phyloP scores from a whole-genome alignment of 495 filamentous ascomycete genomes.

The Penicillium taxi region DNA sequence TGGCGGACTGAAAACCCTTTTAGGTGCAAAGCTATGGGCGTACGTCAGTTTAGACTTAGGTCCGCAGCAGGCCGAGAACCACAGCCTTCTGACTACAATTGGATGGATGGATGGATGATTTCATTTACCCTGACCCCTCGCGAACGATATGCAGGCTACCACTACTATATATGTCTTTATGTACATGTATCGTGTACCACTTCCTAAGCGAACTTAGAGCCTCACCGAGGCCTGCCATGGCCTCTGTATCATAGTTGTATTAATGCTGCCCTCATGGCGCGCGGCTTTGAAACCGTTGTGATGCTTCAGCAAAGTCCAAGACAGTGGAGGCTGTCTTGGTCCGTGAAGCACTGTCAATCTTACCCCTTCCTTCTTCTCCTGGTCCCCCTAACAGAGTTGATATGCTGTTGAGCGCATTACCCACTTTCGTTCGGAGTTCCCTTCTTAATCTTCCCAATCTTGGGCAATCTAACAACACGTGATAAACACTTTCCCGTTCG shows the following conservation, averaged over 20 bases:
- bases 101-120: no score
- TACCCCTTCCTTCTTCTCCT: background rate
- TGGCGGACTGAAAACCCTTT: no score
- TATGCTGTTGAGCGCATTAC: slow-evolving; percentile 3
- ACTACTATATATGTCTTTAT: slow-evolving; percentile 6
- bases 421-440: background rate
- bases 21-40: no score
- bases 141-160: slow-evolving; percentile 3
- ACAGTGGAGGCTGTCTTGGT: slow-evolving; percentile 13
- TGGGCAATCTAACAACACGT: no score
- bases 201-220: slow-evolving; percentile 16
- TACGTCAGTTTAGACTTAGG: no score
- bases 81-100: no score
- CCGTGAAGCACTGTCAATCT: no score
- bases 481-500: no score
- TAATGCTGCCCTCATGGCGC: slow-evolving; percentile 18
- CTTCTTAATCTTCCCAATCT: no score
- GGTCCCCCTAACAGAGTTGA: slow-evolving; percentile 1
- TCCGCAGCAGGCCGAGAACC: no score
- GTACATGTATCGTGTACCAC: slow-evolving; percentile 10
- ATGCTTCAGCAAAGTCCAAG: slow-evolving; percentile 20
- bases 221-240: slow-evolving; percentile 15
- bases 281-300: slow-evolving; percentile 17
- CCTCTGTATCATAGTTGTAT: slow-evolving; percentile 9
- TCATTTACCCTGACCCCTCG: slow-evolving; percentile 5